Evolutionary conservation across 805 yeast species (phyloP).

Genomic region (Suhomyces pyralidae): DNA sequence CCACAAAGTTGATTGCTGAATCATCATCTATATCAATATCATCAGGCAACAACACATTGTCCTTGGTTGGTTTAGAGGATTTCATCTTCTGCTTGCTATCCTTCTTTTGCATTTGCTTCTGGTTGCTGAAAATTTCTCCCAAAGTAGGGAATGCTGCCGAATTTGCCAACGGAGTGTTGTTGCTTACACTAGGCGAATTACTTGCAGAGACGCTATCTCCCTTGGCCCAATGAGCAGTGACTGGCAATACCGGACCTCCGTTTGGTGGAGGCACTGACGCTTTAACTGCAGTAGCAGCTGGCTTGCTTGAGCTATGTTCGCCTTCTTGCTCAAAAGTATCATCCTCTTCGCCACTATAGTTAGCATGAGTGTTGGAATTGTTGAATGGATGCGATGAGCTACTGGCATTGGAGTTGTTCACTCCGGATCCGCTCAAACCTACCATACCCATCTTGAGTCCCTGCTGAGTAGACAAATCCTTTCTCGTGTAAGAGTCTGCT

Average conservation of each 20-base stretch:
- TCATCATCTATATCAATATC: slow-evolving; percentile 48
- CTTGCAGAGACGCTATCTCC: slow-evolving; percentile 22
- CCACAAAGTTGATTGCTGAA: slow-evolving; percentile 46
- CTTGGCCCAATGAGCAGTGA: slow-evolving; percentile 66
- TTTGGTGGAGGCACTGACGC: slow-evolving; percentile 1
- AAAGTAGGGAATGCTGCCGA: slow-evolving; percentile 59
- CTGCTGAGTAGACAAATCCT: slow-evolving; percentile 76
- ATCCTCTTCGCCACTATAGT: slow-evolving; percentile 12
- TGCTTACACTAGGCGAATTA: slow-evolving; percentile 37
- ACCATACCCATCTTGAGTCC: slow-evolving; percentile 56
- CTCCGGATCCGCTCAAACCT: slow-evolving; percentile 22
- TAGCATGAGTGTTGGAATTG: neutral
- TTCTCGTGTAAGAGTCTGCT: slow-evolving; percentile 93
- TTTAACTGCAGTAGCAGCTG: slow-evolving; percentile 5
- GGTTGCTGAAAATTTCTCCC: slow-evolving; percentile 44
- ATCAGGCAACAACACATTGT: slow-evolving; percentile 39
- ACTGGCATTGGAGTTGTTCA: slow-evolving; percentile 17
- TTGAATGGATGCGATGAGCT: slow-evolving; percentile 8
- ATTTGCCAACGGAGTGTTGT: slow-evolving; percentile 39
- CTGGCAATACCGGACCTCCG: slow-evolving; percentile 57
- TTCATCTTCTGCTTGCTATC: slow-evolving; percentile 29
- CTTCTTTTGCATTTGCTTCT: slow-evolving; percentile 28
- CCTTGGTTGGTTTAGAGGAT: slow-evolving; percentile 27
- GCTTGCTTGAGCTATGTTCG: neutral
- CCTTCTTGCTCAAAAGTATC: slow-evolving; percentile 4